Percentiles rank a stretch among this genome's conserved stretches.
Conservation (phyloP, 139 green algal genomes). For the Chlorella sorokiniana region DNA sequence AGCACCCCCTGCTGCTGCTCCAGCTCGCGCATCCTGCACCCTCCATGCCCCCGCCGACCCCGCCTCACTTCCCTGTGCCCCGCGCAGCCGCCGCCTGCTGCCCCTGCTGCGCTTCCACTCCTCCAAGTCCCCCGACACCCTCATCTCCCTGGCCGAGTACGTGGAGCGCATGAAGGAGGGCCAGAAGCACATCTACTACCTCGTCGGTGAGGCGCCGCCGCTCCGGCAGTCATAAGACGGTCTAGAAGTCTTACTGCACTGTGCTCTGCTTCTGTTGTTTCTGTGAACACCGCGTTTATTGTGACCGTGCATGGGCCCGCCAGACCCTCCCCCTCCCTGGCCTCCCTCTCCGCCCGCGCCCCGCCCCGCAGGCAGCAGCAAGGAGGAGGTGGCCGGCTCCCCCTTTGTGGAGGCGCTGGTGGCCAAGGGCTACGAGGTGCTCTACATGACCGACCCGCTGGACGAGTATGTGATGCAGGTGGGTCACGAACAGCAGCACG, state of each 20-base stretch:
- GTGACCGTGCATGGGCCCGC: too few relatives aligned
- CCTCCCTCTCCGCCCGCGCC: background rate
- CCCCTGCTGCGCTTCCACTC: constrained; percentile 89
- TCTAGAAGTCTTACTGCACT: too few relatives aligned
- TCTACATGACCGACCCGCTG: constrained; percentile 96
- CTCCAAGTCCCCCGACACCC: constrained; percentile 72
- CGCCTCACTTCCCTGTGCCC: background rate
- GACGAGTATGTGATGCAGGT: constrained; percentile 97
- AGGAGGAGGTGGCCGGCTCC: constrained; percentile 79
- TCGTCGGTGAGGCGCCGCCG: constrained; percentile 68
- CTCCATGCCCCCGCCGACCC: too few relatives aligned
- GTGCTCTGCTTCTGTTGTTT: background rate
- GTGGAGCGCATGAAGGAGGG: constrained; percentile 89
- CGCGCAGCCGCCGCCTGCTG: constrained; percentile 56
- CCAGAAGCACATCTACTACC: constrained; percentile 98
- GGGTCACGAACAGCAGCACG: too few relatives aligned
- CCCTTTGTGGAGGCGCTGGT: constrained; percentile 79
- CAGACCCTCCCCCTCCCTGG: background rate
- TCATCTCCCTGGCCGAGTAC: constrained; percentile 89
- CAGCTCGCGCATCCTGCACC: background rate
- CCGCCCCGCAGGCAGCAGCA: constrained; percentile 54
- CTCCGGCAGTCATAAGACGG: too few relatives aligned
- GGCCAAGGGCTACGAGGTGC: constrained; percentile 81
- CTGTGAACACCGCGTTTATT: too few relatives aligned
- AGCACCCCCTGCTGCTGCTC: background rate